Percentiles rank a stretch among this genome's conserved stretches.
Conservation (phyloP, 768 basidiomycete genomes). For the Rhodotorula babjevae region DNA sequence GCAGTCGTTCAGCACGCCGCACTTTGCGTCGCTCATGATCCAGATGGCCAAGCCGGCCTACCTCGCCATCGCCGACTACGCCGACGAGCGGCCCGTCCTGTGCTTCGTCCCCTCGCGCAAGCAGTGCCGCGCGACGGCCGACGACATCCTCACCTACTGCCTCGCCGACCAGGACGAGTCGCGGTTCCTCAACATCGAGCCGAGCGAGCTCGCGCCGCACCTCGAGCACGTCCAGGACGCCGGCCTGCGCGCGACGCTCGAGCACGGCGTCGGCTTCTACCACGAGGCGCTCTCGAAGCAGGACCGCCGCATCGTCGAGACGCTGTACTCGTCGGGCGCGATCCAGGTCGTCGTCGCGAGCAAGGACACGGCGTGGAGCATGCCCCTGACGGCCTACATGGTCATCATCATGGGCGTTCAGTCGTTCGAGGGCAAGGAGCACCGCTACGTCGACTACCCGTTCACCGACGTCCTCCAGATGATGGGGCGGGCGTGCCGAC, state of each 20-base stretch:
- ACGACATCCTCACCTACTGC: conserved; percentile 83
- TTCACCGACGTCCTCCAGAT: conserved; percentile 98
- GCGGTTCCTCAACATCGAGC: conserved; percentile 82
- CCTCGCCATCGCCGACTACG: conserved; percentile 81
- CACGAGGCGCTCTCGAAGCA: conserved; percentile 88
- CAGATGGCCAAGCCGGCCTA: conserved; percentile 99
- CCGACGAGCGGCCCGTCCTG: conserved; percentile 78
- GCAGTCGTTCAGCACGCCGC: conserved; percentile 92
- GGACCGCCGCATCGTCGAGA: conserved; percentile 88
- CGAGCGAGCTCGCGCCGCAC: conserved; percentile 76
- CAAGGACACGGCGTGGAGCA: conserved; percentile 95
- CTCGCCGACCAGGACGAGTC: conserved; percentile 76
- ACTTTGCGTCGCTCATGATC: conserved; percentile 97
- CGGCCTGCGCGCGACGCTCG: conserved; percentile 69
- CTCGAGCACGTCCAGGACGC: conserved; percentile 76
- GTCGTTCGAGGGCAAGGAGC: conserved; percentile 91
- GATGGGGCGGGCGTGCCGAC: conserved; percentile 98
- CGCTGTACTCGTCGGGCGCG: conserved; percentile 86
- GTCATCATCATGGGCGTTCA: conserved; percentile 99
- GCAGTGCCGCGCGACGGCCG: conserved; percentile 88
- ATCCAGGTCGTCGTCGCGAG: conserved; percentile 92
- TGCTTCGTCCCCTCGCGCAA: conserved; percentile 87
- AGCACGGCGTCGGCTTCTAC: conserved; percentile 88
- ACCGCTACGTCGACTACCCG: conserved; percentile 95
- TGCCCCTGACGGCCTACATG: conserved; percentile 92